Base-by-base conservation (phyloP, 352 stramenopile species). In the Phytopythium montanum region DNA sequence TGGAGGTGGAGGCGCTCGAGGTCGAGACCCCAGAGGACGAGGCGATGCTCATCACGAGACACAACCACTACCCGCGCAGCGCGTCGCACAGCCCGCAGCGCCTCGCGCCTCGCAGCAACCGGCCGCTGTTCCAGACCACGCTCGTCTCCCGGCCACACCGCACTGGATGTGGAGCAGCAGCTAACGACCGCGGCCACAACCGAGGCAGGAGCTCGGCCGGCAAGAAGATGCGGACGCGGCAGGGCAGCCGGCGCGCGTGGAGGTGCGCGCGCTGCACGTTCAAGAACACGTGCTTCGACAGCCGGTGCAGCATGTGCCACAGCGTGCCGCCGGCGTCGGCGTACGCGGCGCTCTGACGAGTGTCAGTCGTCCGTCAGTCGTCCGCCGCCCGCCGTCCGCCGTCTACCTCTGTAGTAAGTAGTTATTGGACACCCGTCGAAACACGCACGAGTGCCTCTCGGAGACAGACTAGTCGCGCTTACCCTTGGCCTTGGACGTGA, bases 201-300 rank as follows among this genome's bases (percentile, higher is more conserved):
- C n/a, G n/a, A n/a, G n/a, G n/a, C n/a, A n/a, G n/a, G n/a, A n/a
- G n/a, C n/a, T n/a, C n/a, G n/a, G 18, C 14, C 6, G 26, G 49
- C 16, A 54, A 54, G 25, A 76, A 76, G 59, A 79, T 74, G 65
- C 54, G 70, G 19, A 79, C 71, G 12, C 65, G 71, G 21, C 71
- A 79, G 52, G 38, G 57, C 19, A 69, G 64, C 44, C 66, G 64
- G 56, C 50, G 56, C 56, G 74, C 78, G 13, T 91, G 81, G 81
- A 73, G 65, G 19, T 91, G 81, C 45, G 19, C 44, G 25, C 60
- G 82, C 53, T 91, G 81, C 69, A 91, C 81, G 19, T 91, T 76
- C 54, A 75, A 83, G 51, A 91, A 91, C 64, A 88, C 75, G 44
- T 91, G 81, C 68, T 89, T 91, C 38, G 77, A 88, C 53, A 76